Conservation (phyloP, 306 rosid species). For the Crotalaria pallida region DNA sequence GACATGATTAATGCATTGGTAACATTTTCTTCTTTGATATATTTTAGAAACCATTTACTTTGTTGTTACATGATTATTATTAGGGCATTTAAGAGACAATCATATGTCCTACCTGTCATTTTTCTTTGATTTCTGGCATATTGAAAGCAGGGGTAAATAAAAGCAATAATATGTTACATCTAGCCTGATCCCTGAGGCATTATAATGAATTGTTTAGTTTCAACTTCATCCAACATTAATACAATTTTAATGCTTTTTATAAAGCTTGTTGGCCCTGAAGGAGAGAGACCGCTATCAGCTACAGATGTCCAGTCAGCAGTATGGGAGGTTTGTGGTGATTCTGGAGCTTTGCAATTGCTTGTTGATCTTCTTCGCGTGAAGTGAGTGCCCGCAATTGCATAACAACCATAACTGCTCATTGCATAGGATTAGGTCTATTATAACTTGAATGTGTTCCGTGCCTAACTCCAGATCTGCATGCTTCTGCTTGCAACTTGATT, state of each 20-base stretch:
- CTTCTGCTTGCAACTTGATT: slow-evolving; percentile 9
- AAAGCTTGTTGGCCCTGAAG: slow-evolving; percentile 71
- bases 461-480: not conserved
- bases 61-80: not conserved
- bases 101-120: not conserved
- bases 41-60: not conserved
- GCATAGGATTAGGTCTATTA: not conserved
- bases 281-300: slow-evolving; percentile 61
- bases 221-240: not conserved
- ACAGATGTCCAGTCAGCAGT: slow-evolving; percentile 78
- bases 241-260: slow-evolving; percentile 18
- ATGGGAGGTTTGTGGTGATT: slow-evolving; percentile 97
- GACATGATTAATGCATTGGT: not conserved
- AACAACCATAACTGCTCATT: not conserved
- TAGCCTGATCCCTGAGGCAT: not conserved
- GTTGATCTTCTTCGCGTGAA: slow-evolving; percentile 83
- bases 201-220: not conserved
- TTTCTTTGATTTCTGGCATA: not conserved
- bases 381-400: slow-evolving; percentile 34
- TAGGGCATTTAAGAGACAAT: not conserved
- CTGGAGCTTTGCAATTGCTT: slow-evolving; percentile 87
- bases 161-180: not conserved
- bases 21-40: not conserved
- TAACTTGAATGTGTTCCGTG: not conserved
- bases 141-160: not conserved